Base-by-base conservation (phyloP, 495 filamentous ascomycete species). In the Pseudevernia furfuracea region DNA sequence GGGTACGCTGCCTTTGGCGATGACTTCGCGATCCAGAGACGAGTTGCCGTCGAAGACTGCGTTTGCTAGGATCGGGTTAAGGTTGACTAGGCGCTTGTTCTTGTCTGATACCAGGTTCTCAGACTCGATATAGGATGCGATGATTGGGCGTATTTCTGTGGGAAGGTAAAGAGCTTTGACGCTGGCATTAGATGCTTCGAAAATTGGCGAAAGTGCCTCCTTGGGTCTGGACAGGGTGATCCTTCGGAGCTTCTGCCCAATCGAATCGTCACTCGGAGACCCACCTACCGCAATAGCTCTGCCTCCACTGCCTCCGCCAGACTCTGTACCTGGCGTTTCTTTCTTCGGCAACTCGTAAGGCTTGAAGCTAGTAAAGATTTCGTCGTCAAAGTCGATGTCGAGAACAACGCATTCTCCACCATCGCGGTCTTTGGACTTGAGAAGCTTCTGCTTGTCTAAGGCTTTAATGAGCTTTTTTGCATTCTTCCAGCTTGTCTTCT, bases 401-500 rank as follows among this genome's bases (percentile, higher is more conserved):
- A 83, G 61, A 39, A 90, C 81, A 19, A 87, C 79, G 2, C 82
- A 84, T 70, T 90, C 88, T 55, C 84, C 79, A 9, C 87, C 85
- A 62, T 79, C 83, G 44, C 84, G 81, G 38, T 89, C 86, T 70
- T 90, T 90, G 39, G 79, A 81, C 67, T 84, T 87, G 49, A 89
- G 71, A 17, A 89, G 71, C 9, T 77, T 70, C 59, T 83, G 74
- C 69, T 89, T 89, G 70, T 89, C 87, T 12, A 90, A 73, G 39
- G 81, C 73, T 71, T 89, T 90, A 73, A 90, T 84, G 71, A 89
- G 89, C 65, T 89, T 90, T 64, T 84, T 86, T 49, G 85, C 79
- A 61, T 84, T 89, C 74, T 90, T 90, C 82, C 86, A 88, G 72
- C 81, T 87, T 9, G 87, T 87, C 73, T 87, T 90, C 75, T 89